phyloP scores from a whole-genome alignment of 2,329 filamentous ascomycete genomes.

The Colletotrichum melonis region DNA sequence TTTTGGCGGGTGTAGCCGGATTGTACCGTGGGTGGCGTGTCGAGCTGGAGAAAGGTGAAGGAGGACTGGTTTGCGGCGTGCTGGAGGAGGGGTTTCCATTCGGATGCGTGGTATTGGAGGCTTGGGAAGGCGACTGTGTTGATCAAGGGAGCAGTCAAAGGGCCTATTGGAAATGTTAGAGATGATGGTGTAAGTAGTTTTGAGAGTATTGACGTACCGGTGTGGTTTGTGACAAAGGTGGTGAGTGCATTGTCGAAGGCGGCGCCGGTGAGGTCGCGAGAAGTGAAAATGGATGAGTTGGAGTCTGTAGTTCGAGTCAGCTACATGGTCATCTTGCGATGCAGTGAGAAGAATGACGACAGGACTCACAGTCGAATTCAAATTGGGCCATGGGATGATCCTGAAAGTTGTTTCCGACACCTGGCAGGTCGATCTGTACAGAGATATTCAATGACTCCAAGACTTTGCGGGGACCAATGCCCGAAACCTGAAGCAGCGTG shows the following conservation, averaged over 20 bases:
- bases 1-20: conserved; percentile 51
- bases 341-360: conserved; percentile 22
- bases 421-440: conserved; percentile 45
- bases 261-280: conserved; percentile 18
- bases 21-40: conserved; percentile 46
- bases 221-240: conserved; percentile 22
- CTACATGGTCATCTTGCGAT: background rate
- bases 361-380: conserved; percentile 40
- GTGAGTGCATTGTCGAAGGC: conserved; percentile 11
- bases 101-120: conserved; percentile 39
- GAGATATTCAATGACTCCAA: conserved; percentile 43
- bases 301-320: background rate
- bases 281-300: conserved; percentile 25
- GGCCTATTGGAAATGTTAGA: conserved; percentile 1
- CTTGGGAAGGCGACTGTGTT: conserved; percentile 43
- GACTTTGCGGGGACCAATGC: conserved; percentile 45
- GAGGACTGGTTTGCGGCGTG: conserved; percentile 40
- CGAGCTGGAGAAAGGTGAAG: conserved; percentile 36
- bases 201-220: background rate
- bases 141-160: conserved; percentile 40
- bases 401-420: conserved; percentile 47
- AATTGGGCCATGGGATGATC: conserved; percentile 42
- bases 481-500: conserved; percentile 55
- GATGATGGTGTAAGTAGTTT: too few species aligned
- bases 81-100: conserved; percentile 36